Evolutionary conservation across 176 grass and related monocot genomes (phyloP).

Genomic region (Saccharum officinarum): DNA sequence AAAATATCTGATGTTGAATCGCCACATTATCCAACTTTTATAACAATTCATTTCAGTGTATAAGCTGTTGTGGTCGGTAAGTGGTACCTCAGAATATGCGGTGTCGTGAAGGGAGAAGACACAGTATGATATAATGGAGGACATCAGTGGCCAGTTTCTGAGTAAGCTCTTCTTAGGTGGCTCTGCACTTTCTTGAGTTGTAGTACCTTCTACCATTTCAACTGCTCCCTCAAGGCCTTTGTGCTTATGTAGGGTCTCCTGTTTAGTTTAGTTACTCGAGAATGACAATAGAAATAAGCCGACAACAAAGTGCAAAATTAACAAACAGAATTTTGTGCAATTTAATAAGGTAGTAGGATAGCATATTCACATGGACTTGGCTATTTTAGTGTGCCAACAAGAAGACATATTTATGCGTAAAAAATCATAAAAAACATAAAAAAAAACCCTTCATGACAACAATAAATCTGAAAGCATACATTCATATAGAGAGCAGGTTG

Average conservation of each 20-base stretch:
- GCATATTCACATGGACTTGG: not conserved
- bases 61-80: not conserved
- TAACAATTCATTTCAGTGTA: not conserved
- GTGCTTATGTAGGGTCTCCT: constrained; percentile 90
- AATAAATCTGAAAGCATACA: not conserved
- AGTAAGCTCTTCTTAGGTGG: constrained; percentile 55
- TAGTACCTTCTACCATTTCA: constrained; percentile 28
- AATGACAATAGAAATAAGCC: not conserved
- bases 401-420: not conserved
- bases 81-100: constrained; percentile 70
- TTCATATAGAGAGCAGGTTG: not conserved
- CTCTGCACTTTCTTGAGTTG: constrained; percentile 21
- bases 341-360: constrained; percentile 1
- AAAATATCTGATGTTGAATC: constrained; percentile 70
- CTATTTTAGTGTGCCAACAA: not conserved
- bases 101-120: constrained; percentile 80
- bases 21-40: not conserved
- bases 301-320: not conserved
- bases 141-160: constrained; percentile 86
- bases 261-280: not conserved
- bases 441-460: not conserved
- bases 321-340: not conserved
- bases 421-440: not conserved
- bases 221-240: constrained; percentile 32
- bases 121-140: constrained; percentile 62